Conservation (phyloP, 148 eudicot species). For the Gaultheria prostrata region DNA sequence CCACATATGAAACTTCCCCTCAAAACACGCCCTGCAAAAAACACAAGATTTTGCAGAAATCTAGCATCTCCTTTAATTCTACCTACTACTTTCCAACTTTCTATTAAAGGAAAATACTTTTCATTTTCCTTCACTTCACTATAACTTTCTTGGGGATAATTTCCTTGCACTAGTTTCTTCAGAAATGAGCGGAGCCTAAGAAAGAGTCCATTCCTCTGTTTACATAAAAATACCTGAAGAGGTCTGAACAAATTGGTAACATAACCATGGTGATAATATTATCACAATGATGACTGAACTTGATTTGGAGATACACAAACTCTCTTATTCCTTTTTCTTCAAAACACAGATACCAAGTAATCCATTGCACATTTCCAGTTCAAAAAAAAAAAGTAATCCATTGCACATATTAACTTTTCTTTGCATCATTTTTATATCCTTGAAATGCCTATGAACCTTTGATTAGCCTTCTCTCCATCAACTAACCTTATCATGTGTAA, state of each 20-base stretch:
- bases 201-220: neutral
- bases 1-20: no score
- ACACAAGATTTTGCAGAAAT: no score
- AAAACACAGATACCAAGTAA: neutral
- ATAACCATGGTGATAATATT: neutral
- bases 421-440: neutral
- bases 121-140: no score
- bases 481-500: neutral
- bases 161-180: no score
- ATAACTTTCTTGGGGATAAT: no score
- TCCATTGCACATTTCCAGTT: neutral
- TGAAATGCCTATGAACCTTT: neutral
- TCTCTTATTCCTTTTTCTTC: neutral
- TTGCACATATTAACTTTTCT: neutral
- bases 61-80: no score
- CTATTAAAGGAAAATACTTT: no score
- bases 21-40: no score
- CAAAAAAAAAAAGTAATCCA: no score
- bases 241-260: neutral
- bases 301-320: neutral
- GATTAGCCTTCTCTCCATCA: neutral
- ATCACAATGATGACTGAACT: neutral
- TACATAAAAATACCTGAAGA: neutral
- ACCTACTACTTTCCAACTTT: no score
- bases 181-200: no score